phyloP scores from a whole-genome alignment of 495 filamentous ascomycete genomes.

The Achaetomiella virescens region DNA sequence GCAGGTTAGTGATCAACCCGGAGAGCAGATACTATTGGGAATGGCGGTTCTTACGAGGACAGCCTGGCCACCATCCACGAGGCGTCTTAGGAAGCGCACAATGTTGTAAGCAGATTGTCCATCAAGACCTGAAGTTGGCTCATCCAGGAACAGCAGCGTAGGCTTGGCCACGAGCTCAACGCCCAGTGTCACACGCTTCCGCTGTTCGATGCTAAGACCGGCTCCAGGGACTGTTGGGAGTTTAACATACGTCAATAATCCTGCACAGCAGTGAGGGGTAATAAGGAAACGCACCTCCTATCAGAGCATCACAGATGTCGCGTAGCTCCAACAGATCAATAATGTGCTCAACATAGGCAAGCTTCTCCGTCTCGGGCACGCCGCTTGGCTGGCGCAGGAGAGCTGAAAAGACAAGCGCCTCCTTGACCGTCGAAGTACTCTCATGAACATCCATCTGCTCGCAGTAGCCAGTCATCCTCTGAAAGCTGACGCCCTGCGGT shows the following conservation, averaged over 20 bases:
- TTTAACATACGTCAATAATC: neutral
- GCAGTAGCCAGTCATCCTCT: conserved; percentile 77
- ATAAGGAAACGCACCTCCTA: conserved; percentile 40
- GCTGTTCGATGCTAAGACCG: conserved; percentile 42
- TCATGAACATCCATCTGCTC: conserved; percentile 87
- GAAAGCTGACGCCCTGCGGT: conserved; percentile 61
- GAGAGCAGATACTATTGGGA: neutral
- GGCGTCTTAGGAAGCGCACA: conserved; percentile 74
- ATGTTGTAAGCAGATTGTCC: conserved; percentile 74
- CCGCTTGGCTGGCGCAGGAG: conserved; percentile 67
- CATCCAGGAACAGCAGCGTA: conserved; percentile 66
- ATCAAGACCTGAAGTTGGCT: conserved; percentile 79
- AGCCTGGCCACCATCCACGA: conserved; percentile 65
- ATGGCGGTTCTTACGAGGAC: conserved; percentile 33
- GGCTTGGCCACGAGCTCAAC: conserved; percentile 89
- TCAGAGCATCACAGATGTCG: conserved; percentile 71
- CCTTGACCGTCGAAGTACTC: conserved; percentile 69
- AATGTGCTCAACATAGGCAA: conserved; percentile 76
- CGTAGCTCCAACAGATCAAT: conserved; percentile 78
- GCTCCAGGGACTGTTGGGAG: conserved; percentile 54
- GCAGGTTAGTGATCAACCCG: neutral
- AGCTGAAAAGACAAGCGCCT: conserved; percentile 71
- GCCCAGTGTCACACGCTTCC: conserved; percentile 71
- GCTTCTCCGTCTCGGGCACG: conserved; percentile 59
- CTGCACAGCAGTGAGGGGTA: too few species aligned